Base-by-base conservation (phyloP, 768 basidiomycete genomes). In the Amyloporia xantha region DNA sequence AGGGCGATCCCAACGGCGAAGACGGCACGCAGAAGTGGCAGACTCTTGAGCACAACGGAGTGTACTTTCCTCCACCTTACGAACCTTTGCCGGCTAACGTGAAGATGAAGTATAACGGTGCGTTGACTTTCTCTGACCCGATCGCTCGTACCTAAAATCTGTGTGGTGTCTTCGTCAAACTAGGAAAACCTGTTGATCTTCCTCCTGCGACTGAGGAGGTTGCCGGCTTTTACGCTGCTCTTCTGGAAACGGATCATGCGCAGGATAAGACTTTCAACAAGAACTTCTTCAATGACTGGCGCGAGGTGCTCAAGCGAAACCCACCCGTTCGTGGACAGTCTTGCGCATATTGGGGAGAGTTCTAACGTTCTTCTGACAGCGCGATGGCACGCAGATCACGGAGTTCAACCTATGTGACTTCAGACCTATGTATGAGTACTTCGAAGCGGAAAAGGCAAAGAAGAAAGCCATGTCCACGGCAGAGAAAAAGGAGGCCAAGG, bases 71-170 rank as follows among this genome's bases (percentile, higher is more conserved):
- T 53, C 91, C 91, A 42, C 85, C 93, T 2, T 99, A 99, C 64
- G 84, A 91, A 59, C 77, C 86, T 6, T 71, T 96, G 47, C 92
- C 96, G 1, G 66, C 73, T 6, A 60, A 81, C 60, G 80, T 96
- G 64, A 95, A 89, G 74, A 91, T 99, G 91, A 85, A 83, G 61
- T 99, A 99, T 65, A 79, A 94, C 56, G 94, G 95, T 92, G 63
- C 48, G 77, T 46, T 41, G 24, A 50, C 48, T 47, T 42, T n/a
- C n/a, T 37, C 47, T 44, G 11, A 17, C 27, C 26, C 28, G n/a
- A n/a, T n/a, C n/a, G n/a, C n/a, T n/a, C n/a, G n/a, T n/a, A n/a
- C n/a, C n/a, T n/a, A n/a, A n/a, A n/a, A n/a, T n/a, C n/a, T n/a
- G n/a, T n/a, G n/a, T n/a, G n/a, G n/a, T n/a, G n/a, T 4, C 5